Conservation (phyloP, 2,329 filamentous ascomycete genomes). For the Fusarium sp. region DNA sequence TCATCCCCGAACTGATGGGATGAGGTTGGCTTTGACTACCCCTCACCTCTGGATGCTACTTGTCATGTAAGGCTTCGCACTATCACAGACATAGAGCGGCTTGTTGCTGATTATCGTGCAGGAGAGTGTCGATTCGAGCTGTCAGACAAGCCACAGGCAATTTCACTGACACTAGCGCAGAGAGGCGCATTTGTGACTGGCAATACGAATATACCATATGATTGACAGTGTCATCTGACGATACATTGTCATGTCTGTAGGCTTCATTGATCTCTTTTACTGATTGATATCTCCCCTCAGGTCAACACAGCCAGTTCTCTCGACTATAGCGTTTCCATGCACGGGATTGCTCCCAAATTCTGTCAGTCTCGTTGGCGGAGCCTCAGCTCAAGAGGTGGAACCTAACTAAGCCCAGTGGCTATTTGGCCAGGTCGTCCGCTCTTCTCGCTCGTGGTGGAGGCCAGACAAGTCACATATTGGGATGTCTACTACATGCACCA, state of each 20-base stretch:
- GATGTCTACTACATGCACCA: too few relatives aligned
- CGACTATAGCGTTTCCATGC: too few relatives aligned
- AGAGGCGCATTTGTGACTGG: conserved; percentile 6
- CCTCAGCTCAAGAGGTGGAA: background rate
- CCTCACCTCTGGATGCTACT: conserved; percentile 6
- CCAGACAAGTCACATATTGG: background rate
- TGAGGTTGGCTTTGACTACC: background rate
- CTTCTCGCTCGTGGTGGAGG: background rate
- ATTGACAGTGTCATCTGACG: background rate
- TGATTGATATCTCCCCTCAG: background rate
- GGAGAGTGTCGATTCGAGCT: background rate
- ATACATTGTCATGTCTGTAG: too few relatives aligned
- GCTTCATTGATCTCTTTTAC: too few relatives aligned
- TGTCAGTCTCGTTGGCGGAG: too few relatives aligned
- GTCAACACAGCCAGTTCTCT: too few relatives aligned
- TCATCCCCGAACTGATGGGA: background rate
- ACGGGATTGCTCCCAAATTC: too few relatives aligned
- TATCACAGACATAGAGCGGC: background rate
- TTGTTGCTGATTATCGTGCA: background rate
- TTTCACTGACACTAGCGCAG: conserved; percentile 17
- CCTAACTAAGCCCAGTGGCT: background rate
- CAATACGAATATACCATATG: background rate
- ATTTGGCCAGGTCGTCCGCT: background rate
- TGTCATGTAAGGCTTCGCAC: conserved; percentile 6
- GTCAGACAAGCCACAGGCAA: conserved; percentile 13